Conservation (phyloP, 441 rosid genomes). For the Populus hybrid region DNA sequence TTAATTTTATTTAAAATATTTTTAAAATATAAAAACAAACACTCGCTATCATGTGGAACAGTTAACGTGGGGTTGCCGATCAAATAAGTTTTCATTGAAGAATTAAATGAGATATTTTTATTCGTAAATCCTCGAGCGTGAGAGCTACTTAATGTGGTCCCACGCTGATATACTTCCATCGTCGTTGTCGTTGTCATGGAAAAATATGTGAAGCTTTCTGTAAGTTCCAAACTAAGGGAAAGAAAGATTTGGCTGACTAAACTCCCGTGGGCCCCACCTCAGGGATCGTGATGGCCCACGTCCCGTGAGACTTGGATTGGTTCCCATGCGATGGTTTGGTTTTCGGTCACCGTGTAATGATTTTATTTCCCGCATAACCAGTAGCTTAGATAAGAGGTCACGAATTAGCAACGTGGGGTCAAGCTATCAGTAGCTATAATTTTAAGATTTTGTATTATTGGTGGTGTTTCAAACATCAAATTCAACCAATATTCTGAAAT, state of each 20-base stretch:
- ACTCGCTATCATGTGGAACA: no score
- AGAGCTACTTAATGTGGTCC: conserved; percentile 31
- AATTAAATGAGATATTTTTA: no score
- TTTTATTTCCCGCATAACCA: background rate
- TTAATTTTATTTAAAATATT: no score
- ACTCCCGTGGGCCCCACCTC: conserved; percentile 17
- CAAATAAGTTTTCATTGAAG: no score
- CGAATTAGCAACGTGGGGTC: no score
- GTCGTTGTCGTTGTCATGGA: conserved; percentile 37
- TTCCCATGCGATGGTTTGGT: conserved; percentile 4
- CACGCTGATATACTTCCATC: background rate
- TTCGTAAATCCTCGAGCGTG: background rate
- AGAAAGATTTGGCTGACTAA: conserved; percentile 28
- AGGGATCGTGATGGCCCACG: background rate
- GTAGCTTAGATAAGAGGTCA: no score
- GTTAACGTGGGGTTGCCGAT: no score
- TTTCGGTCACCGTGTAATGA: background rate
- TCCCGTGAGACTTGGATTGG: conserved; percentile 13
- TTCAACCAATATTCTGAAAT: no score
- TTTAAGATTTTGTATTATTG: no score
- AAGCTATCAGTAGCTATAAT: no score
- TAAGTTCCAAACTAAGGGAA: conserved; percentile 14
- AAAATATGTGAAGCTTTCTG: conserved; percentile 29
- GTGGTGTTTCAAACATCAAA: no score
- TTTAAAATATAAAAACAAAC: no score